Conservation (phyloP, 352 stramenopile species). For the Pythium grandisporangium region DNA sequence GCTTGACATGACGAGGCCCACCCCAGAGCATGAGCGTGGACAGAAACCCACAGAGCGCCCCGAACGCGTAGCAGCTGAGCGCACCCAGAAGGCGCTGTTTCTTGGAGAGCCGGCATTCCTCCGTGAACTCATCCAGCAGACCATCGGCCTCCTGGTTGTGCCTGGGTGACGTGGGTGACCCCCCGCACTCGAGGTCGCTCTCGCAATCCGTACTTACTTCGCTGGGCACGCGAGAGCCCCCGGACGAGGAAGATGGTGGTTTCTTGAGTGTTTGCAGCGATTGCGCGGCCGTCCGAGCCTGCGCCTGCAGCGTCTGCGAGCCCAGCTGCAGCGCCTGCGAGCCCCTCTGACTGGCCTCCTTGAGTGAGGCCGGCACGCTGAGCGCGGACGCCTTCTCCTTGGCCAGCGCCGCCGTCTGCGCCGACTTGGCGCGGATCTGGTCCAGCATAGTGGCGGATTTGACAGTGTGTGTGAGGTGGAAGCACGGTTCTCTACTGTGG, state of each 20-base stretch:
- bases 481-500: no score
- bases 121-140: conserved; percentile 51
- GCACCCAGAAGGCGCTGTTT: conserved; percentile 71
- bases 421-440: conserved; percentile 52
- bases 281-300: conserved; percentile 33
- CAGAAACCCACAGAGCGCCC: conserved; percentile 63
- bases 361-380: conserved; percentile 28
- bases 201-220: conserved; percentile 20
- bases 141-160: conserved; percentile 66
- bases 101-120: conserved; percentile 73
- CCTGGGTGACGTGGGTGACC: conserved; percentile 15
- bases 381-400: conserved; percentile 45
- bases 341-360: conserved; percentile 38
- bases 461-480: no score
- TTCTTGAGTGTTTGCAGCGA: no score
- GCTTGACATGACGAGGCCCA: conserved; percentile 67
- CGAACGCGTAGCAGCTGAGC: conserved; percentile 60
- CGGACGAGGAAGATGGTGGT: conserved; percentile 49
- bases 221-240: conserved; percentile 17
- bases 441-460: no score
- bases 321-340: conserved; percentile 17
- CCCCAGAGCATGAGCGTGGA: conserved; percentile 79
- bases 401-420: conserved; percentile 38
- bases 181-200: conserved; percentile 28
- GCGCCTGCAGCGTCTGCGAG: conserved; percentile 26